phyloP scores from a whole-genome alignment of 2,329 filamentous ascomycete species.

The Aspergillus bombycis region DNA sequence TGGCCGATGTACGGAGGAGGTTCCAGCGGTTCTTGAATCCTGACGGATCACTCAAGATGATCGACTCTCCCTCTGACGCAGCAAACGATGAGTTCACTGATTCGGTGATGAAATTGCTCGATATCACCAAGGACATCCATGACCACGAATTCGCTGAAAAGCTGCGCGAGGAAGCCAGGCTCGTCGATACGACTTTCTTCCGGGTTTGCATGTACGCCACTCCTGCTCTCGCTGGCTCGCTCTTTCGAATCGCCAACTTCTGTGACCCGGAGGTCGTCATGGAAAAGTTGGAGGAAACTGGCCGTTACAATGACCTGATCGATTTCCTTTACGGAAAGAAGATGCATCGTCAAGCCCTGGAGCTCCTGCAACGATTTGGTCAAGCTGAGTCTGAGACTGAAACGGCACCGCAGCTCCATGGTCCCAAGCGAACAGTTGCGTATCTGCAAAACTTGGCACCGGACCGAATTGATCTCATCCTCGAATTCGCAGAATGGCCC shows the following conservation, averaged over 20 bases:
- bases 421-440: constrained; percentile 79
- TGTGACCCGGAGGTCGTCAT: constrained; percentile 96
- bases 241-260: constrained; percentile 96
- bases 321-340: constrained; percentile 97
- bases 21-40: constrained; percentile 64
- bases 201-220: constrained; percentile 91
- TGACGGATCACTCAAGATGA: constrained; percentile 54
- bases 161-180: constrained; percentile 73
- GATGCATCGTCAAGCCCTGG: constrained; percentile 83
- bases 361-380: constrained; percentile 80
- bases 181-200: constrained; percentile 94
- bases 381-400: constrained; percentile 51
- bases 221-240: constrained; percentile 79
- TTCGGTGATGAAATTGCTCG: constrained; percentile 51
- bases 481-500: constrained; percentile 91
- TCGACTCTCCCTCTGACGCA: constrained; percentile 33
- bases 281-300: constrained; percentile 84
- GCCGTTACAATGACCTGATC: constrained; percentile 90
- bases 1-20: constrained; percentile 77
- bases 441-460: constrained; percentile 90
- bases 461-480: constrained; percentile 83
- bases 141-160: constrained; percentile 67
- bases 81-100: constrained; percentile 45
- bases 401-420: constrained; percentile 63
- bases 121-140: constrained; percentile 54